phyloP scores from a whole-genome alignment of 257 asterid species.

The Solanum appendiculatum region DNA sequence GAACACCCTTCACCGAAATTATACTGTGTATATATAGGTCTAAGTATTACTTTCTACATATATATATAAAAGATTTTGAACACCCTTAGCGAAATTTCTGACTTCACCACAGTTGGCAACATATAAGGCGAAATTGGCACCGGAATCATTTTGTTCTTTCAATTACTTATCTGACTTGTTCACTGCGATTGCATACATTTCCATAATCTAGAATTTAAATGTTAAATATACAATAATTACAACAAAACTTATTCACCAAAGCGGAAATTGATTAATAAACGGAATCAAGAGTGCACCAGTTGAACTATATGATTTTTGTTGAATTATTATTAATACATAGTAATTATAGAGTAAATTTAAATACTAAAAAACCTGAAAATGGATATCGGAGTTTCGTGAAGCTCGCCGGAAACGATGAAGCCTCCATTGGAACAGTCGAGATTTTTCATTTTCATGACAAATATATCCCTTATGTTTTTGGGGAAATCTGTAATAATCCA shows the following conservation, averaged over 20 bases:
- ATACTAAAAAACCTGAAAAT: slow-evolving; percentile 26
- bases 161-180: neutral
- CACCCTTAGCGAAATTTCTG: neutral
- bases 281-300: neutral
- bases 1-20: neutral
- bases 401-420: slow-evolving; percentile 33
- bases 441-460: neutral
- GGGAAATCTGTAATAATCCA: neutral
- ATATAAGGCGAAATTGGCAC: neutral
- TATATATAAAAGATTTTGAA: neutral
- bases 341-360: neutral
- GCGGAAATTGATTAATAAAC: neutral
- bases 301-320: neutral
- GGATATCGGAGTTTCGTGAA: slow-evolving; percentile 19
- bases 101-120: neutral
- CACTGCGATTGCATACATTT: neutral
- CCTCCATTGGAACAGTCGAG: slow-evolving; percentile 27
- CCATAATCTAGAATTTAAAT: neutral
- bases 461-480: neutral
- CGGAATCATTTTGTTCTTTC: neutral
- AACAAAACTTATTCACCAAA: neutral
- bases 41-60: neutral
- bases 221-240: neutral
- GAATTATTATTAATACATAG: neutral
- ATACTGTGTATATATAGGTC: neutral